A percentile compares a stretch with the other conserved stretches of the same genome.
phyloP scores from a whole-genome alignment of 345 rosid species.

The Raphanus sativus region DNA sequence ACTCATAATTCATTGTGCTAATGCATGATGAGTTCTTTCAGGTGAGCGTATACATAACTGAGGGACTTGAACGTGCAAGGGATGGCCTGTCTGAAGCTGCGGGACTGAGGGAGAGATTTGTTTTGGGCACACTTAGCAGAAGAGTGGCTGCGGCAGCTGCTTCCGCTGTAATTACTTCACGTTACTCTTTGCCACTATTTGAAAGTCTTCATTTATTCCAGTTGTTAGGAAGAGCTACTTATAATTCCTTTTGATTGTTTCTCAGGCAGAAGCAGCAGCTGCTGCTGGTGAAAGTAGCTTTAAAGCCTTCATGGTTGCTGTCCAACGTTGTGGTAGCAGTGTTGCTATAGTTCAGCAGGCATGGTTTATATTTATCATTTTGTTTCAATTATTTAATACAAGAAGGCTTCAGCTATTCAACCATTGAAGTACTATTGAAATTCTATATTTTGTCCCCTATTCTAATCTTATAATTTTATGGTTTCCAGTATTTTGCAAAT shows the following conservation, averaged over 20 bases:
- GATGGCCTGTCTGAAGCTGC: conserved; percentile 93
- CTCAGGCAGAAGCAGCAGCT: conserved; percentile 98
- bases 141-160: conserved; percentile 99
- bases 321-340: conserved; percentile 96
- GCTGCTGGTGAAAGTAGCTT: conserved; percentile 99
- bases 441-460: neutral
- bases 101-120: conserved; percentile 87
- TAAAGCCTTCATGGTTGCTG: conserved; percentile 97
- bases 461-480: conserved; percentile 5
- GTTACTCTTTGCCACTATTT: conserved; percentile 14
- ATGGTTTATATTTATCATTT: conserved; percentile 31
- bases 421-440: neutral
- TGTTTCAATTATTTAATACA: conserved; percentile 12
- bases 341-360: conserved; percentile 96
- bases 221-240: conserved; percentile 13
- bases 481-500: conserved; percentile 83
- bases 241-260: conserved; percentile 32
- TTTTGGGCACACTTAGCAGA: conserved; percentile 83
- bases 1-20: conserved; percentile 25
- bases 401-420: no score
- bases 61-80: conserved; percentile 96
- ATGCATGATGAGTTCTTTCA: conserved; percentile 40
- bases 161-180: conserved; percentile 59
- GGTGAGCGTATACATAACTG: conserved; percentile 88
- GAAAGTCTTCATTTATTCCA: conserved; percentile 13